Evolutionary conservation across 495 filamentous ascomycete species (phyloP), one percentile per base, ranked within the genome.

Genomic region (Aspergillus homomorphus): DNA sequence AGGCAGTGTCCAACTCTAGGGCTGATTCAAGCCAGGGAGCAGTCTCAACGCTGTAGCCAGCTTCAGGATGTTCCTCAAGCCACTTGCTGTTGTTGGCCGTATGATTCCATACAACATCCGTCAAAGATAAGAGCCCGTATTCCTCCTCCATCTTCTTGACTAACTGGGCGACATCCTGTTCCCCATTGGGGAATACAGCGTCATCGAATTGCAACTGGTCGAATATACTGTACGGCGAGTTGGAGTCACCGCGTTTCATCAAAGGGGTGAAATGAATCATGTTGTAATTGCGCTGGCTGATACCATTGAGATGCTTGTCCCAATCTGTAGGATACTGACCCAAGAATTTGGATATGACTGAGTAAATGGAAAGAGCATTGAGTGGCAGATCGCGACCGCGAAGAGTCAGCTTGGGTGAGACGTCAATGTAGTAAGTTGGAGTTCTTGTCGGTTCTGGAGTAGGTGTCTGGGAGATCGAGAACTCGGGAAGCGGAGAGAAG

Each of bases 201-300:
- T 88, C 83, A 66, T 98, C 95, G 77, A 96, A 99, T 26, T 81
- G 75, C 30, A 92, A 78, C 74, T 98, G 95, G 66, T 99, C 89
- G 67, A 88, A 95, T 56, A 99, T 84, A 70, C 93, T 97, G 79
- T 98, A 99, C 0, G 95, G 95, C 12, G 95, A 98, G 68, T 98
- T 96, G 15, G 93, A 97, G 15, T 77, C 81, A 23, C 95, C 95
- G 46, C 95, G 84, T 54, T 89, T 79, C 81, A 92, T 94, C 63
- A 98, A 77, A 8, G 95, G 95, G 4, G 95, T 96, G 68, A 98
- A 99, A 72, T 99, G 95, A 54, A 99, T 84, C 91, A 98, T 96
- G 72, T 99, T 99, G 76, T 99, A 99, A 7, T 91, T 91, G 38
- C 94, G 82, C 51, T 88, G 84, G 58, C 87, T 85, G 62, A 98